These are phyloP conservation scores for Tolypocladium amazonense DNA, from an alignment of 2,329 filamentous ascomycete species.

Conservation along the genomic window DNA sequence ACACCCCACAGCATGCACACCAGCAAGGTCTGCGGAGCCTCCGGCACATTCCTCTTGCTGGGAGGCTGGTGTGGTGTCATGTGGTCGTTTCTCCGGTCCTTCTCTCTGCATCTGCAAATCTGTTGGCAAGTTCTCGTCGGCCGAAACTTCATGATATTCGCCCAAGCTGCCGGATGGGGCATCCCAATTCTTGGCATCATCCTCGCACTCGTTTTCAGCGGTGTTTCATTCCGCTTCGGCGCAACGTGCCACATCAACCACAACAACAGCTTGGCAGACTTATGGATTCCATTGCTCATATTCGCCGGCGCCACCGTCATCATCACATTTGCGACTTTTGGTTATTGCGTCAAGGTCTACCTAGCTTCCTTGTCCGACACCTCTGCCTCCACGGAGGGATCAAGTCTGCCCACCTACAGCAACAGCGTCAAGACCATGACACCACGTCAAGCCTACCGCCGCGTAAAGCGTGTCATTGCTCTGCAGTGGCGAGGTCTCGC, in stretches of 20 bases:
- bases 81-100: constrained; percentile 83
- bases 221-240: constrained; percentile 90
- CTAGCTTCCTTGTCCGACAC: constrained; percentile 71
- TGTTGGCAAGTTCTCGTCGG: constrained; percentile 94
- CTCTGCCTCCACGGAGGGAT: constrained; percentile 58
- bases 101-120: constrained; percentile 93
- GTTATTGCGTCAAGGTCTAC: constrained; percentile 93
- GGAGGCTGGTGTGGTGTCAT: constrained; percentile 77
- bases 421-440: constrained; percentile 68
- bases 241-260: constrained; percentile 92
- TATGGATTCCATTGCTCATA: constrained; percentile 81
- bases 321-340: constrained; percentile 75
- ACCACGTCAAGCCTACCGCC: constrained; percentile 77
- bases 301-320: constrained; percentile 69
- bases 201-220: constrained; percentile 71
- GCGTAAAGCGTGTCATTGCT: constrained; percentile 75
- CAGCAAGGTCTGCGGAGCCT: constrained; percentile 73
- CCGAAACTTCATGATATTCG: constrained; percentile 76
- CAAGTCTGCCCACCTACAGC: constrained; percentile 58
- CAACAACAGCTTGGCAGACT: constrained; percentile 66
- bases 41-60: constrained; percentile 73
- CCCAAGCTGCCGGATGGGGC: constrained; percentile 74
- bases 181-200: constrained; percentile 67
- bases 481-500: constrained; percentile 91
- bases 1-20: constrained; percentile 90